Conservation (phyloP, 2,329 filamentous ascomycete genomes). For the Aspergillus novofumigatus region DNA sequence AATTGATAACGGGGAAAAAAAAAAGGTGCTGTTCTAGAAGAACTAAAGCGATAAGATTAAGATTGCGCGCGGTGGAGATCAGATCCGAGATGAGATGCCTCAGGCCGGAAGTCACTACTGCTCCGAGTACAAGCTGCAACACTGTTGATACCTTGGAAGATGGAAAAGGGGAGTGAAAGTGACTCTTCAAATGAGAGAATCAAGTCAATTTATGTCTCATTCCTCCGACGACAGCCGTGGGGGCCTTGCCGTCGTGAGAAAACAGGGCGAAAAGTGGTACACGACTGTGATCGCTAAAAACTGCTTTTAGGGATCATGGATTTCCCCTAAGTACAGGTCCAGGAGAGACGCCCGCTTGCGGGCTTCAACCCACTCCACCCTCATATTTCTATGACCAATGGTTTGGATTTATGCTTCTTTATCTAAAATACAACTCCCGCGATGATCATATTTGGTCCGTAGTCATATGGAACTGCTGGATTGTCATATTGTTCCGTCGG, state of each 20-base stretch:
- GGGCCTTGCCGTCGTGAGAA: slow-evolving; percentile 10
- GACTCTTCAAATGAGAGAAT: neutral
- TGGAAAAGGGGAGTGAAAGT: neutral
- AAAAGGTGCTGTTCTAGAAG: slow-evolving; percentile 10
- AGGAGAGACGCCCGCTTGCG: slow-evolving; percentile 35
- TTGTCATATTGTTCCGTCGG: neutral
- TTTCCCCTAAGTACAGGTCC: slow-evolving; percentile 49
- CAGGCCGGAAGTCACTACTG: neutral
- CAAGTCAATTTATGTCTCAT: slow-evolving; percentile 4
- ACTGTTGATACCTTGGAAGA: neutral
- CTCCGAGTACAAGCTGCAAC: neutral
- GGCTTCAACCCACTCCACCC: slow-evolving; percentile 21
- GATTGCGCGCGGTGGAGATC: slow-evolving; percentile 2
- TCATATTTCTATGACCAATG: slow-evolving; percentile 23
- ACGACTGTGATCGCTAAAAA: slow-evolving; percentile 36
- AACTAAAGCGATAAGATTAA: slow-evolving; percentile 18
- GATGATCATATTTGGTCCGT: neutral
- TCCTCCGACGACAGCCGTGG: slow-evolving; percentile 7
- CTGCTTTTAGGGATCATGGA: slow-evolving; percentile 45
- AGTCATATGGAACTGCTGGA: neutral
- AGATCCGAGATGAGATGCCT: neutral
- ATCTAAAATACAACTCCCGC: neutral
- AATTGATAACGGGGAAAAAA: slow-evolving; percentile 9
- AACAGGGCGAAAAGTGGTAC: neutral
- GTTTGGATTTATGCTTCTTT: neutral